phyloP scores from a whole-genome alignment of 179 eudicot genomes.

The Silene vulgaris region DNA sequence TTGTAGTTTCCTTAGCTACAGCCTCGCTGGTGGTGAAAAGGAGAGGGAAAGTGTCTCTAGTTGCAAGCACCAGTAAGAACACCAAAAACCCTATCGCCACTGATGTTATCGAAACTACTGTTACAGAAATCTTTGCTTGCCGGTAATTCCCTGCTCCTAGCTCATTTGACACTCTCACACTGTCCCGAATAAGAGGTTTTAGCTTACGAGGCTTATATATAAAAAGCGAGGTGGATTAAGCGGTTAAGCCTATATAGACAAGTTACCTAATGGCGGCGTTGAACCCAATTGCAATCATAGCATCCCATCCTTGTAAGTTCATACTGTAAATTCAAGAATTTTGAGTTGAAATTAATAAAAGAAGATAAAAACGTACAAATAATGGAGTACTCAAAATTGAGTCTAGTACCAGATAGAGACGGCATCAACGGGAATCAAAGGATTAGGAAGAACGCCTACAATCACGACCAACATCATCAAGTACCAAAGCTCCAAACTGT shows the following conservation, averaged over 20 bases:
- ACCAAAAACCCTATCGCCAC: slow-evolving; percentile 47
- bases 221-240: background rate
- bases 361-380: background rate
- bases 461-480: slow-evolving; percentile 56
- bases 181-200: slow-evolving; percentile 18
- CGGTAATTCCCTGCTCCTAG: slow-evolving; percentile 67
- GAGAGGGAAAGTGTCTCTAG: slow-evolving; percentile 58
- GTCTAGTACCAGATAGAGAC: slow-evolving; percentile 54
- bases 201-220: too few species aligned
- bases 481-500: slow-evolving; percentile 82
- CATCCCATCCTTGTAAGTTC: slow-evolving; percentile 72
- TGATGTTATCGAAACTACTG: slow-evolving; percentile 57
- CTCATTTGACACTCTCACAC: slow-evolving; percentile 84
- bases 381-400: background rate
- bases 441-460: slow-evolving; percentile 51
- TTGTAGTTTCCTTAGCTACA: slow-evolving; percentile 55
- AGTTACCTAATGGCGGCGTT: slow-evolving; percentile 75
- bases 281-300: slow-evolving; percentile 67
- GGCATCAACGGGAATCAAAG: slow-evolving; percentile 67
- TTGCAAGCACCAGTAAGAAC: slow-evolving; percentile 41
- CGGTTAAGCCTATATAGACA: background rate
- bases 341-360: background rate
- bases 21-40: slow-evolving; percentile 62
- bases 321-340: slow-evolving; percentile 41
- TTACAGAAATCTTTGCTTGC: slow-evolving; percentile 54